These are phyloP conservation scores for Sphagnum fallax DNA, from an alignment of 228 moss, liverwort and hornwort genomes.

Conservation along the genomic window DNA sequence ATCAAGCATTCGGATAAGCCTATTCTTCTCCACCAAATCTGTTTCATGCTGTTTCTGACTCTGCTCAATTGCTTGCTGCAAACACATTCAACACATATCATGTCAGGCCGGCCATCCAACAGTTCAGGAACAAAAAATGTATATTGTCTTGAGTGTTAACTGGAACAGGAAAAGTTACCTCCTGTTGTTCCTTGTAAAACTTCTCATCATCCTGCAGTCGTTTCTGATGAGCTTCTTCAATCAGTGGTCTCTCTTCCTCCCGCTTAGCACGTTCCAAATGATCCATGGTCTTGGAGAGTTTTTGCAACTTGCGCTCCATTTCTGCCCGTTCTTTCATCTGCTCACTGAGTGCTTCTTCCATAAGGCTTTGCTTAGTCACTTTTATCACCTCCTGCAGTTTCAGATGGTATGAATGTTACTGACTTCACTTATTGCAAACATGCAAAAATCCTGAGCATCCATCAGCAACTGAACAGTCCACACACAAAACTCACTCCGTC, in stretches of 20 bases:
- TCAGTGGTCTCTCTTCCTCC: conserved; percentile 90
- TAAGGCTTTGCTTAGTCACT: conserved; percentile 78
- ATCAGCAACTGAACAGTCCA: too few species aligned
- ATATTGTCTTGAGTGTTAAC: too few species aligned
- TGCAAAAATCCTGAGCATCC: too few species aligned
- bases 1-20: conserved; percentile 67
- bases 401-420: too few species aligned
- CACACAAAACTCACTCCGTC: conserved; percentile 55
- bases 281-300: conserved; percentile 95
- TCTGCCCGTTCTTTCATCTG: conserved; percentile 90
- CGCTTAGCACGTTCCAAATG: conserved; percentile 93
- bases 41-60: conserved; percentile 75
- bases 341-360: conserved; percentile 94
- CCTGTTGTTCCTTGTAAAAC: conserved; percentile 84
- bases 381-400: conserved; percentile 66
- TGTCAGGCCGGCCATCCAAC: too few species aligned
- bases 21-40: conserved; percentile 81
- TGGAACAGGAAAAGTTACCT: conserved; percentile 24
- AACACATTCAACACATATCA: neutral
- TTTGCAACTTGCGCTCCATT: conserved; percentile 92
- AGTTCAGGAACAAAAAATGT: too few species aligned
- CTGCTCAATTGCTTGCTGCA: conserved; percentile 61
- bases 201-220: conserved; percentile 78
- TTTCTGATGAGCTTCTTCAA: conserved; percentile 74
- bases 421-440: too few species aligned